Percentiles rank a stretch among this genome's conserved stretches.
phyloP scores from a whole-genome alignment of 1,139 yeast genomes.

The Geotrichum phurueaensis region DNA sequence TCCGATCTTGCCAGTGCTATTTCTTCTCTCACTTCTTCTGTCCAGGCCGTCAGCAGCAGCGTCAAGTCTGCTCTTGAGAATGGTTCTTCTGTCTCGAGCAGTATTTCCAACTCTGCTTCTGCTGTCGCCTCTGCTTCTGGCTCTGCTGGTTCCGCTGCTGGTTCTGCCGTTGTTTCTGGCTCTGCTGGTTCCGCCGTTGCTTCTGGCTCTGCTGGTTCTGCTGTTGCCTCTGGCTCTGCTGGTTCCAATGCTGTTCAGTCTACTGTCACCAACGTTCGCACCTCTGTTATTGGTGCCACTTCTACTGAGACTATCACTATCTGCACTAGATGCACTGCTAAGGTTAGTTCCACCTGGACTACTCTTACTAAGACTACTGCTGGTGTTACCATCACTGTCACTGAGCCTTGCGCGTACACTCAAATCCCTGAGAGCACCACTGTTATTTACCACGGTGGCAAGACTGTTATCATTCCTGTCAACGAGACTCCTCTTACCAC shows the following conservation, averaged over 20 bases:
- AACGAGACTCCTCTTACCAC: conserved; percentile 1
- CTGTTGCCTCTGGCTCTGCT: conserved; percentile 5
- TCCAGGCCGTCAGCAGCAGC: background rate
- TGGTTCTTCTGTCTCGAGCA: background rate
- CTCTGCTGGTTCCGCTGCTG: conserved; percentile 6
- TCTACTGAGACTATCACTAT: conserved; percentile 12
- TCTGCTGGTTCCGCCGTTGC: background rate
- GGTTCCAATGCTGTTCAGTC: conserved; percentile 3
- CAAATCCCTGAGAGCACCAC: conserved; percentile 8
- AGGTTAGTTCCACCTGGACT: conserved; percentile 5
- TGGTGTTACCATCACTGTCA: conserved; percentile 11
- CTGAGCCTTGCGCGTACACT: conserved; percentile 12
- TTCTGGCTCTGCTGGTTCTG: background rate
- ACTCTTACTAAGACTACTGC: conserved; percentile 10
- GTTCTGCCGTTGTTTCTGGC: background rate
- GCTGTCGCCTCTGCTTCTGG: conserved; percentile 1
- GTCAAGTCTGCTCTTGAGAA: background rate
- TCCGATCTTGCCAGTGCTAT: background rate
- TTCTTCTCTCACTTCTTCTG: background rate
- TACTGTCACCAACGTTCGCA: background rate
- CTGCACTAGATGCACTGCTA: conserved; percentile 11
- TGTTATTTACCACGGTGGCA: conserved; percentile 11
- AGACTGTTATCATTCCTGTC: conserved; percentile 7
- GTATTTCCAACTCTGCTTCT: background rate
- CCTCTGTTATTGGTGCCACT: conserved; percentile 11